Base-by-base conservation (phyloP, 208 protist species). In the Leishmania tropica region DNA sequence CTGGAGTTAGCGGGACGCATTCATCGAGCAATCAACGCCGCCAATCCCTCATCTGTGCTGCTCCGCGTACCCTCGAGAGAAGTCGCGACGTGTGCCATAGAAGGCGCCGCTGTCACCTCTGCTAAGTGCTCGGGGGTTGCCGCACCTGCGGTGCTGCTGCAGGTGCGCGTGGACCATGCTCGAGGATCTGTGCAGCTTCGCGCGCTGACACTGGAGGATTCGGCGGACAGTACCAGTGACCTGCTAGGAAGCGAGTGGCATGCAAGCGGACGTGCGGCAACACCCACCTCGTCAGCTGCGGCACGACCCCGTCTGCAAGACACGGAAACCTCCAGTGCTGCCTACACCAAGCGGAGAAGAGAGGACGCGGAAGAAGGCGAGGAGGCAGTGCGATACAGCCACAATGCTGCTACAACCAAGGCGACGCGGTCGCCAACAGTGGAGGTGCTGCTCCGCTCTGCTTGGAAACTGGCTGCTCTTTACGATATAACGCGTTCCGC, bases 401-500 rank as follows among this genome's bases (percentile, higher is more conserved):
- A 58, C 79, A 10, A 17, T 31, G 28, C 7, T 70, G 24, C 48
- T 5, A 64, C 48, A 1, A 48, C 35, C 4, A 37, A 42, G 54
- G 2, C 37, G 48, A 40, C 5, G 8, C 73, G 42, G 75, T 83
- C 78, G 15, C 79, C 80, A 15, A 64, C 48, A 0, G 79, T 87
- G 78, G 80, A 83, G 81, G 81, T 90, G 62, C 79, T 90, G 24
- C 71, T 76, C 17, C 83, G 87, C 48, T 81, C 77, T 5, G 81
- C 81, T 45, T 60, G 65, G n/a, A 90, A 90, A 68, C 70, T 90
- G 47, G 87, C 87, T n/a, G 64, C 60, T 31, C 40, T 86, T 31
- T 88, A 87, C 80, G 83, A 87, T 54, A 76, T 76, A 31, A 60
- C 72, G 24, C 48, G 51, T 15, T 62, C 28, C n/a, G 45, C 48